Evolutionary conservation across 2,329 filamentous ascomycete genomes (phyloP).

Genomic region (Neonectria hederae): DNA sequence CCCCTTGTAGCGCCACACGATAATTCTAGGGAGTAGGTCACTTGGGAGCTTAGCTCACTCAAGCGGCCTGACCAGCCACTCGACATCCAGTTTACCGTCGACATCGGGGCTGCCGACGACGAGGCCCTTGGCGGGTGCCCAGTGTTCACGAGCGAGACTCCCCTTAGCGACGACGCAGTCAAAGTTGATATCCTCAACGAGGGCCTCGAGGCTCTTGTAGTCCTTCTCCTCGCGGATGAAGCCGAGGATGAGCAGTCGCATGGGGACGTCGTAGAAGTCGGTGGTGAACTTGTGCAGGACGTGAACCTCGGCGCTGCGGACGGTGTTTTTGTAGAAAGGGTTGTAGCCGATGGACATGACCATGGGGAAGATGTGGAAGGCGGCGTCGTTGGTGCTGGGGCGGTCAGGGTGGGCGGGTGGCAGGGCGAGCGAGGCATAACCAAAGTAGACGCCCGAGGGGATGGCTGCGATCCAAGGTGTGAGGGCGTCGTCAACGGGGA

Average conservation of each 20-base stretch:
- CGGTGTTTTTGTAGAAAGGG: conserved; percentile 93
- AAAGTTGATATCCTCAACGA: conserved; percentile 87
- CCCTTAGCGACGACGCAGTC: conserved; percentile 85
- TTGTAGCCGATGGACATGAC: conserved; percentile 97
- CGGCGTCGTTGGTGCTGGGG: conserved; percentile 35
- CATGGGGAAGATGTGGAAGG: conserved; percentile 74
- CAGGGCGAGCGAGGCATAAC: conserved; percentile 81
- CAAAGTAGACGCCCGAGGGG: conserved; percentile 90
- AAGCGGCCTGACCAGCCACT: conserved; percentile 51
- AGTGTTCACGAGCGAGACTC: conserved; percentile 75
- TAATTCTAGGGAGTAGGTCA: neutral
- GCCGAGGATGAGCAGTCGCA: conserved; percentile 83
- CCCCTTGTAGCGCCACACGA: neutral
- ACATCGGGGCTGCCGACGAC: conserved; percentile 42
- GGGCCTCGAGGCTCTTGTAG: conserved; percentile 82
- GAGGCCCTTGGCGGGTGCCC: conserved; percentile 56
- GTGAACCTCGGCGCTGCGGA: conserved; percentile 89
- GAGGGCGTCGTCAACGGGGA: conserved; percentile 73
- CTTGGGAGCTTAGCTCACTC: conserved; percentile 7
- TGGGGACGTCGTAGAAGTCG: conserved; percentile 86
- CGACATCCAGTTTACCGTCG: conserved; percentile 47
- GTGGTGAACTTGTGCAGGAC: conserved; percentile 78
- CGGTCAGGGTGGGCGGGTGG: conserved; percentile 58
- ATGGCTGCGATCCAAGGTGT: conserved; percentile 70
- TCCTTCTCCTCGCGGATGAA: conserved; percentile 91